These are phyloP conservation scores for Phytopythium chamaehyphon DNA, from an alignment of 352 stramenopile species.

Conservation along the genomic window DNA sequence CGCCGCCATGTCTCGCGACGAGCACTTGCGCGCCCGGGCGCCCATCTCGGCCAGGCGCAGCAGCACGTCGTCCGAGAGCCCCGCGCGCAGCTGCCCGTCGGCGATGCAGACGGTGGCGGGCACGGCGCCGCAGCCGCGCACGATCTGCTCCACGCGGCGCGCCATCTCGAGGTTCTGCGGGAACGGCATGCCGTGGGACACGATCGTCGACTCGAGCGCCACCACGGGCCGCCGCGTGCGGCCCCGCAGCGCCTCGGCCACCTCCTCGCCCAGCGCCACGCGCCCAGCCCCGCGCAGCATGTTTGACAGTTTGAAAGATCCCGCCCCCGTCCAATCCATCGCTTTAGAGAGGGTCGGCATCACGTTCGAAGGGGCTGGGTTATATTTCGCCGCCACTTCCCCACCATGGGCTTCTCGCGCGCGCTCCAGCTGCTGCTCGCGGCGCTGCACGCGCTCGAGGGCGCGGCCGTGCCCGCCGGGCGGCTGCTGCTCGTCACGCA, in stretches of 20 bases:
- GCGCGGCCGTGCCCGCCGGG: neutral
- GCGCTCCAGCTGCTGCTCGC: slow-evolving; percentile 47
- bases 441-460: slow-evolving; percentile 25
- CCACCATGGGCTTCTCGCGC: slow-evolving; percentile 39
- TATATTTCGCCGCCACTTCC: slow-evolving; percentile 3
- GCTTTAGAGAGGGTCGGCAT: too few relatives aligned
- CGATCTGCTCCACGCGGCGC: slow-evolving; percentile 86
- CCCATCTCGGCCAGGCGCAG: slow-evolving; percentile 62
- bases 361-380: too few relatives aligned
- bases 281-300: slow-evolving; percentile 22
- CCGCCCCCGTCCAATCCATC: slow-evolving; percentile 1
- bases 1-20: slow-evolving; percentile 78
- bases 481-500: too few relatives aligned
- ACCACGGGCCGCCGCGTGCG: slow-evolving; percentile 64
- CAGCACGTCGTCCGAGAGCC: slow-evolving; percentile 54
- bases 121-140: slow-evolving; percentile 79
- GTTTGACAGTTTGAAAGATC: too few relatives aligned
- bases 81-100: slow-evolving; percentile 86
- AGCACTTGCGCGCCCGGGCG: slow-evolving; percentile 63
- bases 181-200: slow-evolving; percentile 98
- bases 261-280: slow-evolving; percentile 48
- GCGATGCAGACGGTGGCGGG: slow-evolving; percentile 98
- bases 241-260: slow-evolving; percentile 45
- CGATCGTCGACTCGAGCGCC: slow-evolving; percentile 99
- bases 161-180: slow-evolving; percentile 96